Conservation (phyloP, 1,139 yeast genomes). For the Schwanniomyces etchellsii region DNA sequence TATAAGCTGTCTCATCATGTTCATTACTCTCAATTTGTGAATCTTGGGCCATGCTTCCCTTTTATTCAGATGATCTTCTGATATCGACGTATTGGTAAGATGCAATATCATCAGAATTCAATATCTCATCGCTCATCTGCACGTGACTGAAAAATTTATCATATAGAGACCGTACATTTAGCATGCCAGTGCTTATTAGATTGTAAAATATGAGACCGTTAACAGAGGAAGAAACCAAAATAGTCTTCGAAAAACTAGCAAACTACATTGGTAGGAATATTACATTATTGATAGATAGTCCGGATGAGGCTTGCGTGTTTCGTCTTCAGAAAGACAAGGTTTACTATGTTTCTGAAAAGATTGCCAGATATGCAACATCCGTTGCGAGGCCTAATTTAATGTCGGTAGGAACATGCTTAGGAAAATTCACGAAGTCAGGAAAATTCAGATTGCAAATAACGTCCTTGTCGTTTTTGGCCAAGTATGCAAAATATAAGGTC, state of each 20-base stretch:
- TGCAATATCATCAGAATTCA: too few species aligned
- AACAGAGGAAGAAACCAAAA: conserved; percentile 96
- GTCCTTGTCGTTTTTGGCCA: conserved; percentile 74
- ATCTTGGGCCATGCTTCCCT: too few species aligned
- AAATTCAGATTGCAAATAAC: conserved; percentile 94
- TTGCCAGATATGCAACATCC: conserved; percentile 85
- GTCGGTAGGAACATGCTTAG: conserved; percentile 91
- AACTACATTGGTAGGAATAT: conserved; percentile 95
- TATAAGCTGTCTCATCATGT: conserved; percentile 23
- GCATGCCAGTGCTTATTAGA: too few species aligned
- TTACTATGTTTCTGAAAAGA: conserved; percentile 79
- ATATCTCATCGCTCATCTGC: conserved; percentile 1
- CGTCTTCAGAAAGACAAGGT: conserved; percentile 95
- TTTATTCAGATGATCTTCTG: too few species aligned
- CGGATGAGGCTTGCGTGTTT: conserved; percentile 90
- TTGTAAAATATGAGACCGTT: conserved; percentile 72
- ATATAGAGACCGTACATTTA: too few species aligned
- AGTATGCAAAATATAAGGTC: conserved; percentile 85
- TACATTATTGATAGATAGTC: conserved; percentile 78
- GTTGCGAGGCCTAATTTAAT: conserved; percentile 84
- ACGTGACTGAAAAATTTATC: conserved; percentile 7
- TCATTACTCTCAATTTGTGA: too few species aligned
- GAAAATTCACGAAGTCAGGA: conserved; percentile 96
- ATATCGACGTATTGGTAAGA: too few species aligned
- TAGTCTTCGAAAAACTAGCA: conserved; percentile 92